Base-by-base conservation (phyloP, 169 alveolate genomes). In the Cryptosporidium andersoni region DNA sequence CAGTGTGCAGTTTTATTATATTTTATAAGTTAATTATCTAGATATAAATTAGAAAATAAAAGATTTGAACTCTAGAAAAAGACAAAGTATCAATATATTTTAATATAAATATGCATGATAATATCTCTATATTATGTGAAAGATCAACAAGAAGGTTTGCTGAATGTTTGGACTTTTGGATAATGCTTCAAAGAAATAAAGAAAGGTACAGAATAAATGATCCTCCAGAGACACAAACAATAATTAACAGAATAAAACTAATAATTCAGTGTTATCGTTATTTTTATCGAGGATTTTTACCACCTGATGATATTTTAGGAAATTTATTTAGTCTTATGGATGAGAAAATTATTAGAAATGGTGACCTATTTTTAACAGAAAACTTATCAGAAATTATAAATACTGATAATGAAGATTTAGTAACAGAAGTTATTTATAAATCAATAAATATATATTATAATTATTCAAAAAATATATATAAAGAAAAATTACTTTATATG, bases 241-340 rank as follows among this genome's bases (percentile, higher is more conserved):
- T 74, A 58, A 74, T 47, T 42, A 16, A 37, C 25, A 55, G 85
- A 42, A 40, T 74, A n/a, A 74, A 60, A 40, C 39, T 74, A n/a
- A 8, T 74, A 64, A 43, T 58, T 14, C 67, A 74, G 11, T 74
- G 85, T 36, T 74, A 7, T 8, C 55, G 68, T 43, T 36, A 48
- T 43, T 58, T 74, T 25, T 58, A 58, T 16, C 14, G 85, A 56
- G 85, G 85, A 11, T 42, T 74, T 8, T 16, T 74, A 16, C 85
- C 85, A 56, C 74, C 63, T 9, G 51, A 56, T n/a, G 25, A 34
- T 36, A 25, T 74, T 47, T 60, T 74, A 43, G 48, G 48, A 2
- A 68, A 74, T 7, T 25, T 74, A 60, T 74, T 56, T 60, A n/a
- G 49, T 2, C 16, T 74, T 58, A 74, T 74, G 85, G 85, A 74